Conservation (phyloP, 1,284 basidiomycete species). For the Ceratobasidium sp. region DNA sequence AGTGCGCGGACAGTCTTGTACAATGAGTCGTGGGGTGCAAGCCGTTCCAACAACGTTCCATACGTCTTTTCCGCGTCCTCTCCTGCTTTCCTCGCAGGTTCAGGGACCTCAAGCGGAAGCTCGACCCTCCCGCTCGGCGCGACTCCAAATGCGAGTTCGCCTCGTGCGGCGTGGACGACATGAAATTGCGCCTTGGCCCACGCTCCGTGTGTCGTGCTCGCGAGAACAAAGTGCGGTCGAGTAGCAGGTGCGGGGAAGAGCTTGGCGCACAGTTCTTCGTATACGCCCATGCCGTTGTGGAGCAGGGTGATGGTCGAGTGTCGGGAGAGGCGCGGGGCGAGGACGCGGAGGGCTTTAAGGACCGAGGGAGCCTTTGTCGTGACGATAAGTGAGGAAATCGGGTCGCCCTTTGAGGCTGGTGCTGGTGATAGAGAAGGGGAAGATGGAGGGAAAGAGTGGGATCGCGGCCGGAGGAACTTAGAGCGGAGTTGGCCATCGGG, state of each 20-base stretch:
- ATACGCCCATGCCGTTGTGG: constrained; percentile 92
- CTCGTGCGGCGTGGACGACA: constrained; percentile 81
- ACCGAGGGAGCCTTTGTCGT: constrained; percentile 84
- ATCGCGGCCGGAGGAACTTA: constrained; percentile 38
- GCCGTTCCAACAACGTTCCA: constrained; percentile 47
- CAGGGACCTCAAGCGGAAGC: constrained; percentile 19
- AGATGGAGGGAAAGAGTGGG: not conserved
- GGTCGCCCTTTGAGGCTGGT: constrained; percentile 52
- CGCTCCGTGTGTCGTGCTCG: constrained; percentile 86
- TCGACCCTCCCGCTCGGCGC: constrained; percentile 62
- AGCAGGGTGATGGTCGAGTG: constrained; percentile 88
- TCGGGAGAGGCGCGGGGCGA: constrained; percentile 75
- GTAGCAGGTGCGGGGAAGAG: constrained; percentile 79
- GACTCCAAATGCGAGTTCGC: constrained; percentile 83
- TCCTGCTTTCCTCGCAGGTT: not conserved
- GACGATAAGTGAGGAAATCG: constrained; percentile 82
- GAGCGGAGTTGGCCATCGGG: constrained; percentile 42
- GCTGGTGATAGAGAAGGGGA: not conserved
- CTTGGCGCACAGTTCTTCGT: constrained; percentile 78
- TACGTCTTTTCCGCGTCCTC: constrained; percentile 14
- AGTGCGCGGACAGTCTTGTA: constrained; percentile 79
- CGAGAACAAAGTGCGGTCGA: constrained; percentile 89
- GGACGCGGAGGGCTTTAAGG: constrained; percentile 67
- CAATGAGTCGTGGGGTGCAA: constrained; percentile 61
- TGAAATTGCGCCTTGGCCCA: constrained; percentile 67